phyloP scores from a whole-genome alignment of 2,329 filamentous ascomycete species.

The Lojkania enalia region DNA sequence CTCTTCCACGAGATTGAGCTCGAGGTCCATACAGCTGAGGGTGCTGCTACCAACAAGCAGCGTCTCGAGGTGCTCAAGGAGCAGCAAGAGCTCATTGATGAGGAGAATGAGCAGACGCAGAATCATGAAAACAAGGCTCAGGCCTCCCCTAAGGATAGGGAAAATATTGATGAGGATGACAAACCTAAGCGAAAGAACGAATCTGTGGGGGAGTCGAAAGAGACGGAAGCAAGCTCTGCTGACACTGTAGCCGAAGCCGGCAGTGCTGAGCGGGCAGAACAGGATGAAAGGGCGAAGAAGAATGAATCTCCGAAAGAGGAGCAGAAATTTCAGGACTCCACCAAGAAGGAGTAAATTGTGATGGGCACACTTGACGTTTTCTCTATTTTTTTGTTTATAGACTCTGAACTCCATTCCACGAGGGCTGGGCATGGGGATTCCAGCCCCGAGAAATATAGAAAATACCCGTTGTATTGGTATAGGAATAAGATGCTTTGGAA shows the following conservation, averaged over 20 bases:
- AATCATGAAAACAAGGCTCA: slow-evolving; percentile 72
- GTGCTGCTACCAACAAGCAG: slow-evolving; percentile 98
- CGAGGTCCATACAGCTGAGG: slow-evolving; percentile 95
- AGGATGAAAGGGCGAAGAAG: slow-evolving; percentile 29
- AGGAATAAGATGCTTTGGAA: not conserved
- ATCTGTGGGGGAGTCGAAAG: slow-evolving; percentile 20
- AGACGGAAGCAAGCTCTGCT: slow-evolving; percentile 39
- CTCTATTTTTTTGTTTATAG: slow-evolving; percentile 2
- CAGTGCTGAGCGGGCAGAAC: slow-evolving; percentile 38
- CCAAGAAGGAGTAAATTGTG: slow-evolving; percentile 17
- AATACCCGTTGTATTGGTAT: not conserved
- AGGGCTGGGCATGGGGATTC: not conserved
- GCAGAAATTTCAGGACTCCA: slow-evolving; percentile 2
- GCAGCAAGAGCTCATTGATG: slow-evolving; percentile 96
- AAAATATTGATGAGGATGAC: slow-evolving; percentile 95
- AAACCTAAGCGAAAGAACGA: slow-evolving; percentile 54
- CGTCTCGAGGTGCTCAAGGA: slow-evolving; percentile 97
- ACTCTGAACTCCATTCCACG: not conserved
- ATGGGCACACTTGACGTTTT: not conserved
- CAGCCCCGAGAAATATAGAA: not conserved
- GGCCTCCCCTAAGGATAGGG: slow-evolving; percentile 77
- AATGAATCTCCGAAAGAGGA: slow-evolving; percentile 14
- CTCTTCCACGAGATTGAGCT: slow-evolving; percentile 99
- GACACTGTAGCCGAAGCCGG: slow-evolving; percentile 25
- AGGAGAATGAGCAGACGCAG: slow-evolving; percentile 91